Percentiles rank a stretch among this genome's conserved stretches.
Evolutionary conservation across 352 stramenopile species (phyloP).

Genomic region (Phytophthora boehmeriae): DNA sequence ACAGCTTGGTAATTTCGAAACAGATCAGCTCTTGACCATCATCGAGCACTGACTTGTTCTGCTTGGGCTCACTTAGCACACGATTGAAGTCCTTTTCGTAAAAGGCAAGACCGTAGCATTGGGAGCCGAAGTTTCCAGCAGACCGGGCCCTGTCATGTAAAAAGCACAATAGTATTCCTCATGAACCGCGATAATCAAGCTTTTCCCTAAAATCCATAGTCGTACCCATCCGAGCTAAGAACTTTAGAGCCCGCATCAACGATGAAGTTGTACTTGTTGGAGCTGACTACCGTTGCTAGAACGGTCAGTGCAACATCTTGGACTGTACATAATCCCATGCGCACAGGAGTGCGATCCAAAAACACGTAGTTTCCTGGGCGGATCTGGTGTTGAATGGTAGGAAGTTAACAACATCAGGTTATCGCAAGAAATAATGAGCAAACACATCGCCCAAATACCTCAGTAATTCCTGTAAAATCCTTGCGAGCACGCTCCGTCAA

Average conservation of each 20-base stretch:
- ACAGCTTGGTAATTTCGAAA: conserved; percentile 75
- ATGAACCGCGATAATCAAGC: background rate
- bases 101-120: conserved; percentile 69
- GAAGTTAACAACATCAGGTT: background rate
- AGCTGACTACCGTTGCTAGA: conserved; percentile 70
- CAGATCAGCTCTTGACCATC: conserved; percentile 51
- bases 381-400: conserved; percentile 39
- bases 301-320: conserved; percentile 66
- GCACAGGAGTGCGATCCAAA: conserved; percentile 72
- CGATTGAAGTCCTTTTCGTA: conserved; percentile 72
- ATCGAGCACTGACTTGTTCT: conserved; percentile 37
- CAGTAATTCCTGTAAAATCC: conserved; percentile 71
- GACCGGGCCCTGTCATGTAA: conserved; percentile 26
- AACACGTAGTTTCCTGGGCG: conserved; percentile 81
- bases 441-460: conserved; percentile 31
- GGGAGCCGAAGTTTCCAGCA: conserved; percentile 49
- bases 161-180: conserved; percentile 2
- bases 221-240: conserved; percentile 66
- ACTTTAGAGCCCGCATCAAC: conserved; percentile 77
- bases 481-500: conserved; percentile 65
- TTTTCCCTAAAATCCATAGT: background rate
- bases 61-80: conserved; percentile 53
- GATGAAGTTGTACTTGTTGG: conserved; percentile 80
- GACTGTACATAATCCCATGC: conserved; percentile 64
- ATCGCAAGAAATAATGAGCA: conserved; percentile 1